phyloP scores from a whole-genome alignment of 176 grass and related monocot genomes.

The Ananas comosus region DNA sequence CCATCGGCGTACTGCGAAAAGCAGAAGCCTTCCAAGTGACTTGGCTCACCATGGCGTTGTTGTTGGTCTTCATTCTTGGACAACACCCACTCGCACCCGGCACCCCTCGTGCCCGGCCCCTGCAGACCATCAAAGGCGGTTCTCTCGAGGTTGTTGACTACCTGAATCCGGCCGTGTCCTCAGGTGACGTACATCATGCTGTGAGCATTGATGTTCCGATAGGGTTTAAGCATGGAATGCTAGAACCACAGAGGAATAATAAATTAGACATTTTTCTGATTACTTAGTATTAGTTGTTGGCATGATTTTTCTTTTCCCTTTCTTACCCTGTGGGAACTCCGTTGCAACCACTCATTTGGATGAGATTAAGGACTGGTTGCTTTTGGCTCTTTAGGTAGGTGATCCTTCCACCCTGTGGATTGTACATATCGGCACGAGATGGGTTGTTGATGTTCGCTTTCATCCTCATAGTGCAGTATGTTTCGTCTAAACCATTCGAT shows the following conservation, averaged over 20 bases:
- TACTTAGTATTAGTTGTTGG: background rate
- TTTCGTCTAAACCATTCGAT: conserved; percentile 23
- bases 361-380: background rate
- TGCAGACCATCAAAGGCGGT: background rate
- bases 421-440: conserved; percentile 16
- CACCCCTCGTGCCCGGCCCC: background rate
- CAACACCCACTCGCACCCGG: background rate
- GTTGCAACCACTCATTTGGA: background rate
- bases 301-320: background rate
- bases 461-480: conserved; percentile 28
- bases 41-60: background rate
- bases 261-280: background rate
- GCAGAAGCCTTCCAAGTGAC: background rate
- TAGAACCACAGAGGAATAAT: background rate
- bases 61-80: background rate
- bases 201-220: background rate
- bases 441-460: conserved; percentile 25
- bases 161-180: background rate
- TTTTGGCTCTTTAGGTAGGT: conserved; percentile 25
- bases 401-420: conserved; percentile 7
- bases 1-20: background rate
- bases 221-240: background rate
- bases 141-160: background rate
- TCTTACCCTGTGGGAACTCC: conserved; percentile 1
- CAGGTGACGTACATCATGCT: background rate